Evolutionary conservation across 352 stramenopile species (phyloP).

Genomic region (Phytopythium montanum): DNA sequence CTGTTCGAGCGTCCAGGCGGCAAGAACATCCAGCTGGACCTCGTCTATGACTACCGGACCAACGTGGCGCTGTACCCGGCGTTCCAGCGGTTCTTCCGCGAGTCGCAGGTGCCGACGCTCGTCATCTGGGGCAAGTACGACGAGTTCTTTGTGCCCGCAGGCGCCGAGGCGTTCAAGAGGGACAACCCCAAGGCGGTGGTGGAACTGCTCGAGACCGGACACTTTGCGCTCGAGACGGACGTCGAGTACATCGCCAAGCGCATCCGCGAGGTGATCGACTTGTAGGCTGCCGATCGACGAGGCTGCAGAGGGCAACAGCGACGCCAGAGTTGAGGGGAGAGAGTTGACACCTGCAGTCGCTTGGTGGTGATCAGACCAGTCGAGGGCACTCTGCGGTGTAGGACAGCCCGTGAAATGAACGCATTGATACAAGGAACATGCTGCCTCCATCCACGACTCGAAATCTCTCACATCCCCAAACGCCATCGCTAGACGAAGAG

Average conservation of each 20-base stretch:
- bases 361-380: no score
- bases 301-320: neutral
- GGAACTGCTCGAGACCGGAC: slow-evolving; percentile 1
- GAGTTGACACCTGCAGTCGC: no score
- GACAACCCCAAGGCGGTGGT: slow-evolving; percentile 5
- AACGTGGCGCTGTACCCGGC: slow-evolving; percentile 2
- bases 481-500: no score
- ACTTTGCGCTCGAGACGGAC: slow-evolving; percentile 4
- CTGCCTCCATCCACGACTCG: no score
- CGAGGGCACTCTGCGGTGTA: no score
- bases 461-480: no score
- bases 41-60: slow-evolving; percentile 4
- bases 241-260: slow-evolving; percentile 8
- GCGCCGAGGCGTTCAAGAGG: slow-evolving; percentile 1
- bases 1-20: slow-evolving; percentile 3
- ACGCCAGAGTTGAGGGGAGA: neutral
- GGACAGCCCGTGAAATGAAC: no score
- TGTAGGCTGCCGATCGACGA: neutral
- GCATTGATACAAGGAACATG: no score
- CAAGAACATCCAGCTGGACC: slow-evolving; percentile 6
- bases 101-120: slow-evolving; percentile 3
- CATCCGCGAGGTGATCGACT: slow-evolving; percentile 1
- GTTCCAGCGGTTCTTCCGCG: slow-evolving; percentile 3
- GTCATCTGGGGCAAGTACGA: slow-evolving; percentile 7
- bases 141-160: neutral